phyloP scores from a whole-genome alignment of 1,284 basidiomycete species.

The Ganoderma boninense region DNA sequence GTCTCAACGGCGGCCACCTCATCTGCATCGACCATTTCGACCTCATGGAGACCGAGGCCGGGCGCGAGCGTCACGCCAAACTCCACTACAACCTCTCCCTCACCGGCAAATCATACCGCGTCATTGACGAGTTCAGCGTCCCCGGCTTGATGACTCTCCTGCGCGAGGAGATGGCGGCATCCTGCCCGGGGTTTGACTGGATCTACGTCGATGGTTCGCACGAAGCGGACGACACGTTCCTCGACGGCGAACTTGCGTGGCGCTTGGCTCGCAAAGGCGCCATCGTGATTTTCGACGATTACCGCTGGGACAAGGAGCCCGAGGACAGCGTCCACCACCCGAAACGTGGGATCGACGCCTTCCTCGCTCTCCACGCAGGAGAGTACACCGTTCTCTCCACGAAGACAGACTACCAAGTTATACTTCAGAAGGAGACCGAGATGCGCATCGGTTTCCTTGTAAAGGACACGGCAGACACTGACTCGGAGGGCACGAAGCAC shows the following conservation, averaged over 20 bases:
- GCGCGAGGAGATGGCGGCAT: slow-evolving; percentile 50
- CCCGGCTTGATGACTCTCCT: slow-evolving; percentile 58
- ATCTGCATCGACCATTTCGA: slow-evolving; percentile 70
- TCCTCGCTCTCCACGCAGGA: slow-evolving; percentile 57
- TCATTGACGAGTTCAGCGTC: slow-evolving; percentile 61
- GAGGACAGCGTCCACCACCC: slow-evolving; percentile 61
- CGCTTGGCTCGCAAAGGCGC: slow-evolving; percentile 58
- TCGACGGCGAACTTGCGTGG: slow-evolving; percentile 68
- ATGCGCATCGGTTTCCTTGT: slow-evolving; percentile 65
- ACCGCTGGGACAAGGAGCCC: slow-evolving; percentile 59
- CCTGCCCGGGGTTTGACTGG: slow-evolving; percentile 60
- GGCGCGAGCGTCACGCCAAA: slow-evolving; percentile 53
- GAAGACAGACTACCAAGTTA: slow-evolving; percentile 55
- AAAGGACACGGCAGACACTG: slow-evolving; percentile 26
- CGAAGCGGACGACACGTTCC: slow-evolving; percentile 64
- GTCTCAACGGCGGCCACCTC: slow-evolving; percentile 51
- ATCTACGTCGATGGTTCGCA: slow-evolving; percentile 69
- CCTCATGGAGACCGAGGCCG: slow-evolving; percentile 56
- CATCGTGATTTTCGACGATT: slow-evolving; percentile 66
- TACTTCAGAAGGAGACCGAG: slow-evolving; percentile 56
- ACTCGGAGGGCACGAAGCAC: slow-evolving; percentile 15
- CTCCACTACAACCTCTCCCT: slow-evolving; percentile 56
- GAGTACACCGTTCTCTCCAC: slow-evolving; percentile 54
- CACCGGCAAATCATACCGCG: slow-evolving; percentile 52
- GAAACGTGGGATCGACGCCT: slow-evolving; percentile 62